Conservation (phyloP, 805 yeast genomes). For the Candida sakaeoensis region DNA sequence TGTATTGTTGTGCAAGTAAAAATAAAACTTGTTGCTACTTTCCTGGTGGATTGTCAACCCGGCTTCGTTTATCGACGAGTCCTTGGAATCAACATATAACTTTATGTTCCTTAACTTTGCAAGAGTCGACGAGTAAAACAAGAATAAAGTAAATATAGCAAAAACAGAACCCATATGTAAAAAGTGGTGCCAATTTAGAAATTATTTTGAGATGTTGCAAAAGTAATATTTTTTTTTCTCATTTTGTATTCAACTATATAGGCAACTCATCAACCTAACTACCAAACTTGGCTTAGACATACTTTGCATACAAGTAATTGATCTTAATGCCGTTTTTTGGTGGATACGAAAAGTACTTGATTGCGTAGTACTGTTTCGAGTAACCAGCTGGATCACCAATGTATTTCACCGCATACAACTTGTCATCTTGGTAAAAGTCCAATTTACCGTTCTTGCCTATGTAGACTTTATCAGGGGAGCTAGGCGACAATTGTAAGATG, state of each 20-base stretch:
- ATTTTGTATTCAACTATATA: background rate
- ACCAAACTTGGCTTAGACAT: background rate
- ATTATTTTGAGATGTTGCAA: background rate
- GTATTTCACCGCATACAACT: constrained; percentile 8
- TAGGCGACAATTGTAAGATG: background rate
- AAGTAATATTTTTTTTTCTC: background rate
- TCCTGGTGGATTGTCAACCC: constrained; percentile 38
- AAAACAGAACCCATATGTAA: background rate
- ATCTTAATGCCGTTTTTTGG: constrained; percentile 5
- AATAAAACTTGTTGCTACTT: constrained; percentile 41
- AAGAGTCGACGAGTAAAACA: constrained; percentile 2
- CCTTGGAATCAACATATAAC: constrained; percentile 22
- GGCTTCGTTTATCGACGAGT: constrained; percentile 22
- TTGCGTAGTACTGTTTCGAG: constrained; percentile 6
- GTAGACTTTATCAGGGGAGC: background rate
- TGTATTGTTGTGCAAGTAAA: constrained; percentile 11
- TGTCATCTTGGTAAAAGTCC: background rate
- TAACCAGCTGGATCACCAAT: constrained; percentile 6
- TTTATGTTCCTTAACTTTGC: constrained; percentile 12
- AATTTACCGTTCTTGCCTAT: constrained; percentile 4
- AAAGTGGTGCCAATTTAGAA: background rate
- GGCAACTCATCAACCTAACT: constrained; percentile 6
- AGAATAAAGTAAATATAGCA: background rate
- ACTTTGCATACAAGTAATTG: constrained; percentile 5
- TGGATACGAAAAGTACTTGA: constrained; percentile 1